phyloP scores from a whole-genome alignment of 1,284 basidiomycete genomes.

The Dichomitus squalens region DNA sequence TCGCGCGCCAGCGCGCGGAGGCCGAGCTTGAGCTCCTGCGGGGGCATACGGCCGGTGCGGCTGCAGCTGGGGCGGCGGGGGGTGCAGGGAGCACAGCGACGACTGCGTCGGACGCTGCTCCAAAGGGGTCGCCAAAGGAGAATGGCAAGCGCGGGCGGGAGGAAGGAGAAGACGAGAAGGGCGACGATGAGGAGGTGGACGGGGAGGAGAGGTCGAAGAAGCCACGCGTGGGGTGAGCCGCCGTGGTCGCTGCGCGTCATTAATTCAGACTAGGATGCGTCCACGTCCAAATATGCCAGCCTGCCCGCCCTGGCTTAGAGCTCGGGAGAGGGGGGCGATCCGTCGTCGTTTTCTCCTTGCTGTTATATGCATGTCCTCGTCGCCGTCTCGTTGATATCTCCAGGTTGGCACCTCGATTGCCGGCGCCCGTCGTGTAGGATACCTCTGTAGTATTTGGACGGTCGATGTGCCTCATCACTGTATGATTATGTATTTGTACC shows the following conservation, averaged over 20 bases:
- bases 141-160: slow-evolving; percentile 27
- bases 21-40: slow-evolving; percentile 57
- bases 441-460: slow-evolving; percentile 1
- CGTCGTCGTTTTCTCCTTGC: too few species aligned
- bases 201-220: slow-evolving; percentile 31
- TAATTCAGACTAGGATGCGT: too few species aligned
- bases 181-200: slow-evolving; percentile 19
- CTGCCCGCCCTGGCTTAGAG: too few species aligned
- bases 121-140: slow-evolving; percentile 13
- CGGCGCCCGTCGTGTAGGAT: background rate
- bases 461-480: background rate
- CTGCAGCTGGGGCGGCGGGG: background rate
- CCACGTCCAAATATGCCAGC: too few species aligned
- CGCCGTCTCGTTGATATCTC: background rate
- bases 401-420: background rate
- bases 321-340: too few species aligned
- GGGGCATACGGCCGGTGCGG: slow-evolving; percentile 25
- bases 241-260: too few species aligned
- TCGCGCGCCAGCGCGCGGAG: slow-evolving; percentile 56
- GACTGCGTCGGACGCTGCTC: background rate
- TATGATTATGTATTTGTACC: slow-evolving; percentile 6
- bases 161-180: slow-evolving; percentile 19
- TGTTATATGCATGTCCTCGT: background rate
- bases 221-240: slow-evolving; percentile 30
- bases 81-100: background rate